These are phyloP conservation scores for Arthrobotrys musiformis DNA, from an alignment of 2,329 filamentous ascomycete genomes.

Conservation along the genomic window DNA sequence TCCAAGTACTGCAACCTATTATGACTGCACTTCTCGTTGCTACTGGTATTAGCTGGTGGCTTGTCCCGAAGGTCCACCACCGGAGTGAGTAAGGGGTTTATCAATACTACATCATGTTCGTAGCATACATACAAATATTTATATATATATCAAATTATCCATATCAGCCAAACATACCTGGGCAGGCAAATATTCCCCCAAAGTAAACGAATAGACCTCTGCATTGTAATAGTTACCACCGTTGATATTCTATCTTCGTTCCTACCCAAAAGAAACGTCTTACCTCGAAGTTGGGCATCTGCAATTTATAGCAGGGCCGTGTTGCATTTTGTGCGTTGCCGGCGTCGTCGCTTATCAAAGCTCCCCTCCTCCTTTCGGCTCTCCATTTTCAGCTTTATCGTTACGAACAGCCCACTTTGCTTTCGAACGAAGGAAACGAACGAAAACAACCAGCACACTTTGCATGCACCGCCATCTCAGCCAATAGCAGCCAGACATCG, in stretches of 20 bases:
- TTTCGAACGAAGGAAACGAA: constrained; percentile 30
- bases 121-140: no score
- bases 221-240: no score
- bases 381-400: neutral
- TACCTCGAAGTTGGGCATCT: no score
- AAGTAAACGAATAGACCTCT: no score
- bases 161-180: no score
- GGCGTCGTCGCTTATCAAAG: constrained; percentile 42
- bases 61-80: constrained; percentile 31
- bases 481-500: constrained; percentile 40
- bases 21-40: constrained; percentile 37
- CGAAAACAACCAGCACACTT: constrained; percentile 41
- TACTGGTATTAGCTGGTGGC: constrained; percentile 46
- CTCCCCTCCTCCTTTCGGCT: neutral
- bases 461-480: constrained; percentile 24
- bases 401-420: constrained; percentile 34
- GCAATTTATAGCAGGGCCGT: neutral
- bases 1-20: constrained; percentile 42
- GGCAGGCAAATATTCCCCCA: no score
- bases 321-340: constrained; percentile 48
- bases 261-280: no score
- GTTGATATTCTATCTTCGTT: no score
- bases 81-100: neutral
- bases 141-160: no score
- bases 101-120: no score